Evolutionary conservation across 306 rosid genomes (phyloP).

Genomic region (Vigna hirtella): DNA sequence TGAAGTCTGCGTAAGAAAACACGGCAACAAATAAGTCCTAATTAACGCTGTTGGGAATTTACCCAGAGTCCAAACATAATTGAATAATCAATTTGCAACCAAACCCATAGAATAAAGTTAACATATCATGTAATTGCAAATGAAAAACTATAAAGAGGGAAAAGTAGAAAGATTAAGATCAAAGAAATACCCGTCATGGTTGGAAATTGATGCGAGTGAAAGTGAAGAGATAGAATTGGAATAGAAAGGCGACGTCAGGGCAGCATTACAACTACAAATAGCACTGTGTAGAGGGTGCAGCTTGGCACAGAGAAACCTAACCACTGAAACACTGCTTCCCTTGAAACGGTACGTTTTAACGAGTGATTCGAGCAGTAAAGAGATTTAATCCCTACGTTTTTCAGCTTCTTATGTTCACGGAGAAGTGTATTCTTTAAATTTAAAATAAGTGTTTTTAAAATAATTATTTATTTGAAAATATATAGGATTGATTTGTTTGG

Average conservation of each 20-base stretch:
- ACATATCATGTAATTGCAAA: background rate
- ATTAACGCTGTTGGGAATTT: background rate
- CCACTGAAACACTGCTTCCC: conserved; percentile 13
- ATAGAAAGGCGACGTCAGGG: background rate
- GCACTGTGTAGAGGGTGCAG: background rate
- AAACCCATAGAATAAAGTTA: background rate
- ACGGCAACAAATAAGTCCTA: background rate
- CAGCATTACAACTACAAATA: background rate
- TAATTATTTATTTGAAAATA: too few species aligned
- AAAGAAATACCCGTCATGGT: conserved; percentile 69
- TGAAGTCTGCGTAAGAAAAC: conserved; percentile 57
- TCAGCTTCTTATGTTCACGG: too few species aligned
- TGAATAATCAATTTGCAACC: conserved; percentile 15
- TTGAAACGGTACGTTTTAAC: conserved; percentile 5
- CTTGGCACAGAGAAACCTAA: conserved; percentile 35
- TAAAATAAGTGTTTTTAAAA: too few species aligned
- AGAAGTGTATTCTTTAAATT: too few species aligned
- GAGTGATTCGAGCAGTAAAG: background rate
- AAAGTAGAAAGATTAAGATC: background rate
- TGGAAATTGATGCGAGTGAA: conserved; percentile 32
- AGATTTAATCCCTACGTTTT: background rate
- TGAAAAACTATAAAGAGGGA: background rate
- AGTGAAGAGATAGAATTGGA: background rate
- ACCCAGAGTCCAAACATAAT: background rate
- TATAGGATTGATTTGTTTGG: too few species aligned